Evolutionary conservation across 2,329 filamentous ascomycete species (phyloP).

Genomic region (Pestalotiopsis sp.): DNA sequence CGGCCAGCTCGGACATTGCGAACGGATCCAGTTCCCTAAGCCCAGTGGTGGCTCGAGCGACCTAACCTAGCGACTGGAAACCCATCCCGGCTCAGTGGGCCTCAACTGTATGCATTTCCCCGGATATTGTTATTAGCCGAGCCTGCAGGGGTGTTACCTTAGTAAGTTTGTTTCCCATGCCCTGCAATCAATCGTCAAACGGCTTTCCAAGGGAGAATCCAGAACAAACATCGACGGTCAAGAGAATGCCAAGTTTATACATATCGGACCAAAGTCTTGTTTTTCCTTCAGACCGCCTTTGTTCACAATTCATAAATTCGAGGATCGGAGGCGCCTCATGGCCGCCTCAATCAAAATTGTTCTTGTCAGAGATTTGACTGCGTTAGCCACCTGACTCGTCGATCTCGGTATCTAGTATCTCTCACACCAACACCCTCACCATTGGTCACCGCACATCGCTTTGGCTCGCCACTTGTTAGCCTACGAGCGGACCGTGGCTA

Average conservation of each 20-base stretch:
- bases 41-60: background rate
- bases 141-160: background rate
- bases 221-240: too few relatives aligned
- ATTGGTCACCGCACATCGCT: background rate
- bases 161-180: background rate
- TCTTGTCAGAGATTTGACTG: background rate
- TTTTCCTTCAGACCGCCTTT: too few relatives aligned
- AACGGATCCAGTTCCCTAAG: background rate
- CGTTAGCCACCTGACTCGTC: background rate
- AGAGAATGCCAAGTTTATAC: too few relatives aligned
- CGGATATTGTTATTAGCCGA: constrained; percentile 3
- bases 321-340: too few relatives aligned
- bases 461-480: background rate
- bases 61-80: background rate
- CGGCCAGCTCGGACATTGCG: background rate
- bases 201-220: too few relatives aligned
- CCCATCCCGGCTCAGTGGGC: background rate
- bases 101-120: background rate
- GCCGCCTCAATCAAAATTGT: too few relatives aligned
- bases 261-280: too few relatives aligned
- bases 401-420: background rate
- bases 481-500: background rate
- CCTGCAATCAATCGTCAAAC: too few relatives aligned
- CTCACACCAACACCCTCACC: background rate
- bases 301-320: too few relatives aligned